Conservation (phyloP, 2,329 filamentous ascomycete species). For the Emergomyces africanus region DNA sequence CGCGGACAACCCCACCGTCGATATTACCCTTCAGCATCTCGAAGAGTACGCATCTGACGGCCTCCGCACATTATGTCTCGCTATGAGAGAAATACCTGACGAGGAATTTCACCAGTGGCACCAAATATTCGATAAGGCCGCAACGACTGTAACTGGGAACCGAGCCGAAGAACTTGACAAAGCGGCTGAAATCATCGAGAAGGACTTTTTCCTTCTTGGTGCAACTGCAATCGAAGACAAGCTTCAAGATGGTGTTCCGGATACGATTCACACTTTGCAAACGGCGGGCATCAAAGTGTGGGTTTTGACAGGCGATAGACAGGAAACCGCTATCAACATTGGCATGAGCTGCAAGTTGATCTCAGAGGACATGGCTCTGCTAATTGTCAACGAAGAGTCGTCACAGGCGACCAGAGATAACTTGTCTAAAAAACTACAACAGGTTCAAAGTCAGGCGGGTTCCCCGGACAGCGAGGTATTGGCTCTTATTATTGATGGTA, state of each 20-base stretch:
- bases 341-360: constrained; percentile 99
- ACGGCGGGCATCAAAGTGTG: constrained; percentile 97
- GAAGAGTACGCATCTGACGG: constrained; percentile 98
- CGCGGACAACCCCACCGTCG: constrained; percentile 71
- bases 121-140: constrained; percentile 71
- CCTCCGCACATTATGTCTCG: constrained; percentile 83
- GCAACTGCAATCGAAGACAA: constrained; percentile 97
- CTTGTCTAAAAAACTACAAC: constrained; percentile 83
- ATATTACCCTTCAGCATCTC: constrained; percentile 84
- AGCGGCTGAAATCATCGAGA: constrained; percentile 89
- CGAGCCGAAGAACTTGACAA: constrained; percentile 94
- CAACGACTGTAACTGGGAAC: constrained; percentile 83
- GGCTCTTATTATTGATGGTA: constrained; percentile 90
- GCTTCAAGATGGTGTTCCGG: constrained; percentile 90
- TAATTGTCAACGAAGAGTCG: constrained; percentile 89
- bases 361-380: constrained; percentile 94
- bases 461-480: constrained; percentile 55
- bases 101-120: constrained; percentile 81
- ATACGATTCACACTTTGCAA: constrained; percentile 95
- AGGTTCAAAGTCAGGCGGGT: constrained; percentile 69
- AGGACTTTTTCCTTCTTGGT: constrained; percentile 78
- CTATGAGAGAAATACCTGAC: constrained; percentile 86
- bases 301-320: constrained; percentile 93
- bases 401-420: constrained; percentile 72
- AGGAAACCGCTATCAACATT: constrained; percentile 99